phyloP scores from a whole-genome alignment of 768 basidiomycete genomes.

The Lactarius hengduanensis region DNA sequence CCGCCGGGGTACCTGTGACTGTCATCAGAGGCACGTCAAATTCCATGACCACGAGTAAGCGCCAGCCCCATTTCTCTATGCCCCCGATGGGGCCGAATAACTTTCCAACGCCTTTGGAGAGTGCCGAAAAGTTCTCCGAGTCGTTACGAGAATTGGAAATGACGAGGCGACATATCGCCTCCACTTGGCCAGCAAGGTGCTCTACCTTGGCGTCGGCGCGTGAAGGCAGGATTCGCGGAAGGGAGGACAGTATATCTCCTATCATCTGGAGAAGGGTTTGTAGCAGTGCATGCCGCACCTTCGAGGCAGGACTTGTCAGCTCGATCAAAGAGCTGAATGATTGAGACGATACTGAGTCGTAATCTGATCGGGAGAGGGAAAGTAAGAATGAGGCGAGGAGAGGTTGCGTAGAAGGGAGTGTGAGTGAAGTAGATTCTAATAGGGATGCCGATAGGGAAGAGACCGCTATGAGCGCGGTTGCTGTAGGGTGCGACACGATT shows the following conservation, averaged over 20 bases:
- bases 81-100: conserved; percentile 80
- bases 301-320: conserved; percentile 45
- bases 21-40: conserved; percentile 56
- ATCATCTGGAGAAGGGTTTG: conserved; percentile 63
- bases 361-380: conserved; percentile 61
- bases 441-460: conserved; percentile 53
- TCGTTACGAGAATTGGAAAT: conserved; percentile 11
- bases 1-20: conserved; percentile 47
- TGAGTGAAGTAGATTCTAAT: conserved; percentile 53
- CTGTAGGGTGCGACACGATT: conserved; percentile 68
- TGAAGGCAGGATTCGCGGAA: conserved; percentile 70
- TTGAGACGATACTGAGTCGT: conserved; percentile 48
- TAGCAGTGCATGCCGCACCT: conserved; percentile 46
- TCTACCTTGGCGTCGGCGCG: conserved; percentile 74
- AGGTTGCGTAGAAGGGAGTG: conserved; percentile 65
- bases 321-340: conserved; percentile 49
- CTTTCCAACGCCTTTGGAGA: conserved; percentile 54
- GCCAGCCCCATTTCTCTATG: conserved; percentile 92
- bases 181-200: conserved; percentile 64
- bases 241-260: conserved; percentile 57
- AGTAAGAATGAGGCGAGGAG: conserved; percentile 73
- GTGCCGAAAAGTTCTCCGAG: conserved; percentile 38
- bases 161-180: conserved; percentile 63
- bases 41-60: conserved; percentile 76
- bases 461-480: conserved; percentile 60